A percentile compares a stretch with the other conserved stretches of the same genome.
Conservation (phyloP, 164 flowering plant genomes). For the Protea cynaroides region DNA sequence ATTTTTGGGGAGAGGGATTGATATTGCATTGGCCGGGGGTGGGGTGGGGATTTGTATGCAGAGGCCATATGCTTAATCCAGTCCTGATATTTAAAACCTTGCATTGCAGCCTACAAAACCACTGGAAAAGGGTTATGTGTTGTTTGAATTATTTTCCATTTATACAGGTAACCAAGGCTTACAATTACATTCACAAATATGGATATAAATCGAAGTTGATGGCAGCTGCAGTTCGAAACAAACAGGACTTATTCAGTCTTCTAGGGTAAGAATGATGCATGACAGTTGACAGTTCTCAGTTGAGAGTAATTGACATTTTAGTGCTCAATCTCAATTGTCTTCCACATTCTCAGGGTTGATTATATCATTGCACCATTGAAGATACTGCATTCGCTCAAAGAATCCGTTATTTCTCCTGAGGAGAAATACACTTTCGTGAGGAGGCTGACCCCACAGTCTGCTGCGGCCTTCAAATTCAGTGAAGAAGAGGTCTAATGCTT, state of each 20-base stretch:
- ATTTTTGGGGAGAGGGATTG: no score
- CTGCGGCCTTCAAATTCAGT: slow-evolving; percentile 53
- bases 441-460: slow-evolving; percentile 69
- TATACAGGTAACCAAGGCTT: slow-evolving; percentile 78
- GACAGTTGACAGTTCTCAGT: not conserved
- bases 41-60: no score
- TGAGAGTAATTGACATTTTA: not conserved
- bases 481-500: slow-evolving; percentile 64
- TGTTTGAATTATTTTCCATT: not conserved
- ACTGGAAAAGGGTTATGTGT: not conserved
- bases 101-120: not conserved
- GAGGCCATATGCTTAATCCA: no score
- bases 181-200: slow-evolving; percentile 90
- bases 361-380: slow-evolving; percentile 90
- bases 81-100: no score
- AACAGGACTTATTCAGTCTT: slow-evolving; percentile 90
- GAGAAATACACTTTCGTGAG: slow-evolving; percentile 79
- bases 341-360: slow-evolving; percentile 61
- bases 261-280: slow-evolving; percentile 50
- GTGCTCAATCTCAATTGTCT: slow-evolving; percentile 5
- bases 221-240: slow-evolving; percentile 98
- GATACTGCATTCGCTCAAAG: slow-evolving; percentile 87
- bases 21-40: no score
- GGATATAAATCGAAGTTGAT: slow-evolving; percentile 91
- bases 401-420: slow-evolving; percentile 61